Evolutionary conservation across 495 filamentous ascomycete species (phyloP).

Genomic region (Talaromyces adpressus): DNA sequence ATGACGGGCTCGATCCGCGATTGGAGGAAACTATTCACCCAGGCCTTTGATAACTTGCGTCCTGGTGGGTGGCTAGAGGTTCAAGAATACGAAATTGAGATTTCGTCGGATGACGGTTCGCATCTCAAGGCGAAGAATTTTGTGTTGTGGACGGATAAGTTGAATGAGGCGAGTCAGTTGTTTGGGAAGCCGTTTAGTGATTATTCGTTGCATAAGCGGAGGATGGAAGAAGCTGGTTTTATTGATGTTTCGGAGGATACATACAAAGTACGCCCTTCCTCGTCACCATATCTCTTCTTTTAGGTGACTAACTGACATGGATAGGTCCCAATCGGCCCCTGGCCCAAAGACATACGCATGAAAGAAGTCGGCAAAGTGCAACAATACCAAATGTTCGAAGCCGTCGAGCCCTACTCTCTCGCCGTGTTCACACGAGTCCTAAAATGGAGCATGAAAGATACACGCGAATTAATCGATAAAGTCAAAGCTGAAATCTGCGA

Average conservation of each 20-base stretch:
- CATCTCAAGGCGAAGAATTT: slow-evolving; percentile 31
- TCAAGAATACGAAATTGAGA: slow-evolving; percentile 44
- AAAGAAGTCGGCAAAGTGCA: slow-evolving; percentile 44
- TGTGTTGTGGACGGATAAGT: slow-evolving; percentile 19
- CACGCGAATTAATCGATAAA: slow-evolving; percentile 45
- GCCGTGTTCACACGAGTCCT: slow-evolving; percentile 49
- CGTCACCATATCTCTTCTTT: background rate
- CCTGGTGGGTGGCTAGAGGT: slow-evolving; percentile 58
- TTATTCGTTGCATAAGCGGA: slow-evolving; percentile 32
- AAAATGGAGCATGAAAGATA: slow-evolving; percentile 43
- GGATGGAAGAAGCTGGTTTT: slow-evolving; percentile 48
- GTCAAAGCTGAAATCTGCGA: slow-evolving; percentile 48
- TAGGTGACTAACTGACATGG: slow-evolving; percentile 3
- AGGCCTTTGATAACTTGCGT: slow-evolving; percentile 40
- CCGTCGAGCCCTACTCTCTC: slow-evolving; percentile 41
- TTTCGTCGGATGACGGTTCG: slow-evolving; percentile 47
- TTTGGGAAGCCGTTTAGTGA: slow-evolving; percentile 34
- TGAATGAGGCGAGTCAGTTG: slow-evolving; percentile 26
- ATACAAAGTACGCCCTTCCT: slow-evolving; percentile 27
- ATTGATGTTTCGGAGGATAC: slow-evolving; percentile 41
- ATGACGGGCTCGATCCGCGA: slow-evolving; percentile 52
- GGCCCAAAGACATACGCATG: slow-evolving; percentile 45
- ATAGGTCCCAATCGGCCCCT: slow-evolving; percentile 40
- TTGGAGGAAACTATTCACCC: slow-evolving; percentile 46
- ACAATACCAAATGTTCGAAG: slow-evolving; percentile 40